Conservation (phyloP, 257 asterid species). For the Solanum rostratum region DNA sequence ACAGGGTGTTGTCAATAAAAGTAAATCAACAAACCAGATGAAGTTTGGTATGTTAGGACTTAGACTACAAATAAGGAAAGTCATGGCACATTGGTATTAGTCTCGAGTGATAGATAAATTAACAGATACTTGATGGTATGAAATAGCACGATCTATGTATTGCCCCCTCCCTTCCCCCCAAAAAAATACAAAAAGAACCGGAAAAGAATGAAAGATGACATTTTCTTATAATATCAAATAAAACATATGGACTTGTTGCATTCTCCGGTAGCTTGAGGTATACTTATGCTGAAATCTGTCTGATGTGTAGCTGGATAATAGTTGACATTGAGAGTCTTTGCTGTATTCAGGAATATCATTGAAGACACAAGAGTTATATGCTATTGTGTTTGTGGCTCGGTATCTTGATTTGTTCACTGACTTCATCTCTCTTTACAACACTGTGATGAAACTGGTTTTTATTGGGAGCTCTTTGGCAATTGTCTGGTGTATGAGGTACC, state of each 20-base stretch:
- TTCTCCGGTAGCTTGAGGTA: neutral
- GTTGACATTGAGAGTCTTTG: neutral
- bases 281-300: neutral
- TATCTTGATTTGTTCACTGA: slow-evolving; percentile 80
- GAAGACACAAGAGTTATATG: slow-evolving; percentile 91
- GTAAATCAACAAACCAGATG: neutral
- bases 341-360: slow-evolving; percentile 62
- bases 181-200: neutral
- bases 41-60: neutral
- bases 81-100: neutral
- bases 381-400: slow-evolving; percentile 76
- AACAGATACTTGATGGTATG: neutral
- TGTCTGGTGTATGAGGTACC: slow-evolving; percentile 84
- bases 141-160: neutral
- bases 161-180: neutral
- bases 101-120: neutral
- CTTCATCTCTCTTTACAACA: slow-evolving; percentile 71
- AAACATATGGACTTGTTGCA: neutral
- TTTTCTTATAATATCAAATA: neutral
- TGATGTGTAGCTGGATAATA: neutral
- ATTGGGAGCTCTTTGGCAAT: slow-evolving; percentile 80
- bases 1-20: neutral
- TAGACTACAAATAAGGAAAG: neutral
- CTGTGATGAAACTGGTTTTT: slow-evolving; percentile 82
- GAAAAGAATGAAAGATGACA: neutral